phyloP scores from a whole-genome alignment of 2,329 filamentous ascomycete species.

The Emydomyces testavorans region DNA sequence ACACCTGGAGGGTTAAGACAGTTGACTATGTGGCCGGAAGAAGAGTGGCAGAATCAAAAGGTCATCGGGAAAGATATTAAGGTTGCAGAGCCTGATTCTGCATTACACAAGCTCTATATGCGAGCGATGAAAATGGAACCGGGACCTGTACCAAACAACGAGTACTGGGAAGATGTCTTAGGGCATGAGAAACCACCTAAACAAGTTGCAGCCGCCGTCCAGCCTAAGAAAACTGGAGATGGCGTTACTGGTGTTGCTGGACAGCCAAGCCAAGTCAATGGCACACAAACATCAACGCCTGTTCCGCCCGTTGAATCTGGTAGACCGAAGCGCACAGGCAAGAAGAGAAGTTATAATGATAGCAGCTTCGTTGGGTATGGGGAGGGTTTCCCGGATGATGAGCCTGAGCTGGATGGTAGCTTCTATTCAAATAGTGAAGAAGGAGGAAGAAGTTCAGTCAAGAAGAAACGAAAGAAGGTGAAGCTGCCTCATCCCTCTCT shows the following conservation, averaged over 20 bases:
- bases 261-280: slow-evolving; percentile 22
- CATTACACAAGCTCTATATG: slow-evolving; percentile 32
- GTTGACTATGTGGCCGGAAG: slow-evolving; percentile 39
- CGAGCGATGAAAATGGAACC: slow-evolving; percentile 40
- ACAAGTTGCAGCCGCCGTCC: slow-evolving; percentile 21
- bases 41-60: slow-evolving; percentile 42
- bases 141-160: slow-evolving; percentile 36
- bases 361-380: slow-evolving; percentile 42
- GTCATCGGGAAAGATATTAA: slow-evolving; percentile 38
- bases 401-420: slow-evolving; percentile 30
- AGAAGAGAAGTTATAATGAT: slow-evolving; percentile 41
- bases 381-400: slow-evolving; percentile 41
- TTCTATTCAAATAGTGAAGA: slow-evolving; percentile 37
- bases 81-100: slow-evolving; percentile 32
- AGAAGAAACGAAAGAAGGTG: slow-evolving; percentile 42
- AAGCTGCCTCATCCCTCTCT: slow-evolving; percentile 12
- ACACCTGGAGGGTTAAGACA: slow-evolving; percentile 31
- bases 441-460: slow-evolving; percentile 26
- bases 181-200: slow-evolving; percentile 39
- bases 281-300: slow-evolving; percentile 15
- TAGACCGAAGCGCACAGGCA: slow-evolving; percentile 37
- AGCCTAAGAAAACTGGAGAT: slow-evolving; percentile 20
- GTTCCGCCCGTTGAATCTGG: slow-evolving; percentile 21
- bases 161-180: slow-evolving; percentile 40
- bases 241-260: slow-evolving; percentile 20